phyloP scores from a whole-genome alignment of 345 rosid species.

The Sisymbrium irio region DNA sequence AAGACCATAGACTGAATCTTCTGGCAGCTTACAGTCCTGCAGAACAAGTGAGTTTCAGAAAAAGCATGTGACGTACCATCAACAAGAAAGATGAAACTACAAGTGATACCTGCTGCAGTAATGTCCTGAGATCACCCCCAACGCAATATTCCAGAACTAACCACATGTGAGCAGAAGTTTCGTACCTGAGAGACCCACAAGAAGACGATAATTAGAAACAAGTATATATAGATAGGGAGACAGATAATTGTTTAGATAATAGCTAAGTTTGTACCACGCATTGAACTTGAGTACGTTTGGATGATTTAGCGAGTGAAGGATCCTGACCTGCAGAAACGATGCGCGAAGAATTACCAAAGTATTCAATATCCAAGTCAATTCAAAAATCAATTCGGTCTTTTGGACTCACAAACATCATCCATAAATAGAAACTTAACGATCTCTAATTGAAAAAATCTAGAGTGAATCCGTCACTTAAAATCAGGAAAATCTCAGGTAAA shows the following conservation, averaged over 20 bases:
- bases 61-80: constrained; percentile 3
- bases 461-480: neutral
- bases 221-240: neutral
- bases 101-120: constrained; percentile 74
- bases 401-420: constrained; percentile 5
- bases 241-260: neutral
- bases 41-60: constrained; percentile 19
- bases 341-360: neutral
- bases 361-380: neutral
- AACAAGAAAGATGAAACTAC: neutral
- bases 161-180: constrained; percentile 98
- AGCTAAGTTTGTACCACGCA: constrained; percentile 60
- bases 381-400: neutral
- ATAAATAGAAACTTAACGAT: constrained; percentile 26
- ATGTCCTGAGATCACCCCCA: constrained; percentile 87
- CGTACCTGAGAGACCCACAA: constrained; percentile 61
- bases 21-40: constrained; percentile 88
- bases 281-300: constrained; percentile 76
- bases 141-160: constrained; percentile 95
- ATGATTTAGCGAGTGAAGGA: constrained; percentile 82
- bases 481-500: neutral
- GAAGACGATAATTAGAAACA: constrained; percentile 3
- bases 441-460: neutral
- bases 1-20: constrained; percentile 83
- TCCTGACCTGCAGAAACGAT: constrained; percentile 65